phyloP scores from a whole-genome alignment of 75 land plant genomes.

The Selaginella moellendorffii region DNA sequence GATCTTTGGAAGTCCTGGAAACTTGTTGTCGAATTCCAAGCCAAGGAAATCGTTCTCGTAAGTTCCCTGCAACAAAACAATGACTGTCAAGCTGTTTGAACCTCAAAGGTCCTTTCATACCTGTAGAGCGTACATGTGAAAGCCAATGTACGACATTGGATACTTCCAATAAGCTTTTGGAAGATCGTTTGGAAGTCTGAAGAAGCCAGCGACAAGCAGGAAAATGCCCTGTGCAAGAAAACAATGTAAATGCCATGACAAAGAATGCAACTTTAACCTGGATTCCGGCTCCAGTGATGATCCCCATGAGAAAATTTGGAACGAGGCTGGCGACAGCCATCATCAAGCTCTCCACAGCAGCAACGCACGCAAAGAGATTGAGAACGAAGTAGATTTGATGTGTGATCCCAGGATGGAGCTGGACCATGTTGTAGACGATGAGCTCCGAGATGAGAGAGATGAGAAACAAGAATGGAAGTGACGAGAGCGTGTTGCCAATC shows the following conservation, averaged over 20 bases:
- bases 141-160: slow-evolving; percentile 66
- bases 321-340: slow-evolving; percentile 74
- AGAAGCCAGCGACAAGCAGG: slow-evolving; percentile 78
- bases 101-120: slow-evolving; percentile 23
- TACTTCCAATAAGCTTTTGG: slow-evolving; percentile 88
- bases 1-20: slow-evolving; percentile 2
- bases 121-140: slow-evolving; percentile 64
- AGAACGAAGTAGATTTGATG: slow-evolving; percentile 35
- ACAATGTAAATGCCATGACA: too few species aligned
- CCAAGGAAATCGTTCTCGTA: slow-evolving; percentile 58
- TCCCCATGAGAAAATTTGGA: slow-evolving; percentile 75
- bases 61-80: slow-evolving; percentile 31
- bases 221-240: slow-evolving; percentile 44
- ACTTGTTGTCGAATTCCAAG: slow-evolving; percentile 35
- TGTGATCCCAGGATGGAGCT: slow-evolving; percentile 27
- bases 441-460: slow-evolving; percentile 26
- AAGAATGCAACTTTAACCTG: slow-evolving; percentile 29
- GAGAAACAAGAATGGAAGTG: slow-evolving; percentile 43
- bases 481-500: slow-evolving; percentile 50
- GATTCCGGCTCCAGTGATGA: slow-evolving; percentile 61
- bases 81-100: neutral
- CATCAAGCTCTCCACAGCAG: slow-evolving; percentile 68
- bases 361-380: slow-evolving; percentile 31
- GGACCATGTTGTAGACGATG: slow-evolving; percentile 44
- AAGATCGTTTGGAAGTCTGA: slow-evolving; percentile 49